phyloP scores from a whole-genome alignment of 768 basidiomycete species.

The Crepidotus variabilis region DNA sequence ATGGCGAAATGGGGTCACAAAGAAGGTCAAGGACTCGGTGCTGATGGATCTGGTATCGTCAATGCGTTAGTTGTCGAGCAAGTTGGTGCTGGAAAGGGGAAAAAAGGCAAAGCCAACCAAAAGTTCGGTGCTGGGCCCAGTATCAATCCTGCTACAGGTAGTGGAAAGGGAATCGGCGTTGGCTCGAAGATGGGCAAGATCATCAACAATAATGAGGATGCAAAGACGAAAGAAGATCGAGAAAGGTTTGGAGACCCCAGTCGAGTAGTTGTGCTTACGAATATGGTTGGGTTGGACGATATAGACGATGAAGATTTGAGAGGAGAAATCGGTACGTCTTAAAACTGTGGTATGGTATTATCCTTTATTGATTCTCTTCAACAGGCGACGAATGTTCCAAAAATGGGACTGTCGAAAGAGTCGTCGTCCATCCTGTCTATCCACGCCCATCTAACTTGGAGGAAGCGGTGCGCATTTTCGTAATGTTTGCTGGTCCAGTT shows the following conservation, averaged over 20 bases:
- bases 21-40: slow-evolving; percentile 90
- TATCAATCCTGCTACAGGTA: neutral
- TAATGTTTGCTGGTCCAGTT: slow-evolving; percentile 84
- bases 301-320: slow-evolving; percentile 80
- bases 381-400: slow-evolving; percentile 88
- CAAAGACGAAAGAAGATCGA: slow-evolving; percentile 69
- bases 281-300: slow-evolving; percentile 85
- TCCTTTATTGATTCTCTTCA: neutral
- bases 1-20: slow-evolving; percentile 98
- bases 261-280: slow-evolving; percentile 84
- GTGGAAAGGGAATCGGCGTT: slow-evolving; percentile 34
- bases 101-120: slow-evolving; percentile 22
- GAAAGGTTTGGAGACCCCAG: slow-evolving; percentile 87
- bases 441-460: slow-evolving; percentile 62
- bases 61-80: slow-evolving; percentile 86
- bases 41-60: slow-evolving; percentile 79
- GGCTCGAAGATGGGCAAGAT: slow-evolving; percentile 83
- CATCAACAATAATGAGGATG: slow-evolving; percentile 86
- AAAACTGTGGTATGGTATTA: neutral
- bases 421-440: slow-evolving; percentile 74
- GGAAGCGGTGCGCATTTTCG: slow-evolving; percentile 91
- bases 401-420: slow-evolving; percentile 89
- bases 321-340: slow-evolving; percentile 76
- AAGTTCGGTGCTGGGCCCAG: slow-evolving; percentile 15
- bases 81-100: slow-evolving; percentile 32